Evolutionary conservation across 495 filamentous ascomycete genomes (phyloP).

Genomic region (Penicillium canescens): DNA sequence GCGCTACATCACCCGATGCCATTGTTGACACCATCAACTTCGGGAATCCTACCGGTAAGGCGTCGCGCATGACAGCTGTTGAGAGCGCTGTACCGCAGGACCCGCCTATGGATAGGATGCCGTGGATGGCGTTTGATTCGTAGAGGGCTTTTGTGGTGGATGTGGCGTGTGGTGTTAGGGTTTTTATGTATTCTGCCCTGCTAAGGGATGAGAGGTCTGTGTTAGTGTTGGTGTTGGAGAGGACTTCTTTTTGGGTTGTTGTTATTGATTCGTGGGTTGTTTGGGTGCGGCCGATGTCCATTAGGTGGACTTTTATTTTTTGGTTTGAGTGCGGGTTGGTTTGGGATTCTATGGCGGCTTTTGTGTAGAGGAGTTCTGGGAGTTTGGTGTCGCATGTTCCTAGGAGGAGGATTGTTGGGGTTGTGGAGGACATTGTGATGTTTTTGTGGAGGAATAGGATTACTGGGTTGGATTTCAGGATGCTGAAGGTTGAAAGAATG

Average conservation of each 20-base stretch:
- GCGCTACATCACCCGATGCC: constrained; percentile 58
- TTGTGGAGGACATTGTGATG: constrained; percentile 10
- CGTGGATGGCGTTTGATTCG: constrained; percentile 44
- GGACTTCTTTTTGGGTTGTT: constrained; percentile 2
- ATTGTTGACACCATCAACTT: constrained; percentile 72
- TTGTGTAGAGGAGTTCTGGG: constrained; percentile 57
- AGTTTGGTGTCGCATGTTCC: constrained; percentile 73
- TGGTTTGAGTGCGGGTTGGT: constrained; percentile 30
- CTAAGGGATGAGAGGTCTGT: constrained; percentile 22
- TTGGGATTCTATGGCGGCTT: constrained; percentile 23
- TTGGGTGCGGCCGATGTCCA: constrained; percentile 56
- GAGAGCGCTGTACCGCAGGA: constrained; percentile 59
- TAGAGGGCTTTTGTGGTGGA: constrained; percentile 34
- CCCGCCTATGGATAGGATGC: constrained; percentile 56
- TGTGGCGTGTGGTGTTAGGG: constrained; percentile 45
- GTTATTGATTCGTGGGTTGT: constrained; percentile 45
- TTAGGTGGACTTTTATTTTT: constrained; percentile 41
- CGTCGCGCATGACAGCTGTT: constrained; percentile 56
- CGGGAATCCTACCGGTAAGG: constrained; percentile 61
- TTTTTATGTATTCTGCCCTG: constrained; percentile 50
- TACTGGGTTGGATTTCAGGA: too few species aligned
- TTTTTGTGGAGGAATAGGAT: background rate
- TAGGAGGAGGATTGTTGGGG: constrained; percentile 55
- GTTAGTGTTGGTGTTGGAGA: background rate
- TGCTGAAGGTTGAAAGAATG: too few species aligned